These are phyloP conservation scores for Chenopodium formosanum DNA, from an alignment of 148 eudicot genomes.

Conservation along the genomic window DNA sequence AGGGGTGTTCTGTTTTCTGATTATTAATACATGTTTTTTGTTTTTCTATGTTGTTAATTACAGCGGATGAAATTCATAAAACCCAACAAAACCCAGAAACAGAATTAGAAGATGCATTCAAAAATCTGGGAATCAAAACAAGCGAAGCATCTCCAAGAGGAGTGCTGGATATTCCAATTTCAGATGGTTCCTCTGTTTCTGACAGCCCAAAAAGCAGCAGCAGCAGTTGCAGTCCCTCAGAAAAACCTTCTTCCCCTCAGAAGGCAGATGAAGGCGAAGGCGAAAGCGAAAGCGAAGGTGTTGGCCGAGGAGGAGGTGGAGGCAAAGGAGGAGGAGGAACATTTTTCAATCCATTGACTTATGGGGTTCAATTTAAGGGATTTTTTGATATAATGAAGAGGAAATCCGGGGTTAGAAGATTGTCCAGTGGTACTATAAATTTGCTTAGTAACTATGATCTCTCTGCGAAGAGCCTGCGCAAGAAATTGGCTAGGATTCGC, in stretches of 20 bases:
- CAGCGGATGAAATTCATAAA: slow-evolving; percentile 21
- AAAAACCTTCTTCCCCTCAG: slow-evolving; percentile 21
- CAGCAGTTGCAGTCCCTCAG: slow-evolving; percentile 29
- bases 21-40: not conserved
- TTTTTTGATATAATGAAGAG: slow-evolving; percentile 48
- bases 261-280: not conserved
- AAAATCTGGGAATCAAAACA: slow-evolving; percentile 9
- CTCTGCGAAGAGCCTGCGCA: slow-evolving; percentile 43
- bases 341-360: not conserved
- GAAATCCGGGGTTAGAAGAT: slow-evolving; percentile 41
- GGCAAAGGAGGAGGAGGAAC: not conserved
- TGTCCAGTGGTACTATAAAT: slow-evolving; percentile 51
- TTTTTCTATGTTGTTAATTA: not conserved
- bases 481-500: slow-evolving; percentile 43
- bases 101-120: slow-evolving; percentile 12
- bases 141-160: slow-evolving; percentile 71
- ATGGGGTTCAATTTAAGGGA: slow-evolving; percentile 47
- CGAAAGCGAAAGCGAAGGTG: not conserved
- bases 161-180: slow-evolving; percentile 53
- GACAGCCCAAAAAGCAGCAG: slow-evolving; percentile 37
- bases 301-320: not conserved
- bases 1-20: slow-evolving; percentile 24
- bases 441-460: slow-evolving; percentile 43
- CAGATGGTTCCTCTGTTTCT: slow-evolving; percentile 37
- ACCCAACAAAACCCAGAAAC: slow-evolving; percentile 29